These are phyloP conservation scores for Euryodendron excelsum DNA, from an alignment of 148 eudicot genomes.

Conservation along the genomic window DNA sequence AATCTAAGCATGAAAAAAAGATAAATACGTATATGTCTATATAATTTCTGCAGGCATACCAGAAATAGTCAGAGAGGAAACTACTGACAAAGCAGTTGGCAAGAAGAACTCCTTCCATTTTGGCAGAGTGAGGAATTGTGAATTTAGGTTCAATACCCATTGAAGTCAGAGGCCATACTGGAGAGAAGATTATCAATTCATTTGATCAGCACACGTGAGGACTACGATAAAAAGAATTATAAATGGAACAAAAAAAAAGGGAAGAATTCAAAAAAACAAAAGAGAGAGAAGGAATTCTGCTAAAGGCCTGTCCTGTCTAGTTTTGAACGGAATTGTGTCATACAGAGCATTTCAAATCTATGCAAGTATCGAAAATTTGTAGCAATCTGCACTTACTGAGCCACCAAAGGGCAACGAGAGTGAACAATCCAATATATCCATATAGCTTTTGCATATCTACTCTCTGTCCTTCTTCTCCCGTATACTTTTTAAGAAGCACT, in stretches of 20 bases:
- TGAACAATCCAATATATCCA: constrained; percentile 84
- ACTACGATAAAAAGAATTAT: too few species aligned
- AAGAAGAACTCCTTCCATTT: constrained; percentile 76
- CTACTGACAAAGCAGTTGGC: constrained; percentile 88
- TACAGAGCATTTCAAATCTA: background rate
- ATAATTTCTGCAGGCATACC: constrained; percentile 41
- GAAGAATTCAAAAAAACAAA: too few species aligned
- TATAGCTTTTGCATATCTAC: constrained; percentile 85
- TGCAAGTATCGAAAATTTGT: background rate
- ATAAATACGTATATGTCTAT: too few species aligned
- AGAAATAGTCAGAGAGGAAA: constrained; percentile 84
- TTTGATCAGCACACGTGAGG: background rate
- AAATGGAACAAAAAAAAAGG: too few species aligned
- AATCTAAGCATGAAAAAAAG: background rate
- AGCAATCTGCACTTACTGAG: constrained; percentile 52
- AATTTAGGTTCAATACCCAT: constrained; percentile 90
- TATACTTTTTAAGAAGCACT: constrained; percentile 84
- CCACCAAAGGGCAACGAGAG: constrained; percentile 87
- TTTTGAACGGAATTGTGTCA: background rate
- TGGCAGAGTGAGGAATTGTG: constrained; percentile 74
- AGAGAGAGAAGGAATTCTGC: background rate
- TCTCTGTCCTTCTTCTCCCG: constrained; percentile 83
- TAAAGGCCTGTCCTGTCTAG: background rate
- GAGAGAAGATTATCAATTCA: constrained; percentile 23
- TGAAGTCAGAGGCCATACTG: constrained; percentile 86